Conservation (phyloP, 371 early-diverging fungal genomes). For the Mucor piriformis region DNA sequence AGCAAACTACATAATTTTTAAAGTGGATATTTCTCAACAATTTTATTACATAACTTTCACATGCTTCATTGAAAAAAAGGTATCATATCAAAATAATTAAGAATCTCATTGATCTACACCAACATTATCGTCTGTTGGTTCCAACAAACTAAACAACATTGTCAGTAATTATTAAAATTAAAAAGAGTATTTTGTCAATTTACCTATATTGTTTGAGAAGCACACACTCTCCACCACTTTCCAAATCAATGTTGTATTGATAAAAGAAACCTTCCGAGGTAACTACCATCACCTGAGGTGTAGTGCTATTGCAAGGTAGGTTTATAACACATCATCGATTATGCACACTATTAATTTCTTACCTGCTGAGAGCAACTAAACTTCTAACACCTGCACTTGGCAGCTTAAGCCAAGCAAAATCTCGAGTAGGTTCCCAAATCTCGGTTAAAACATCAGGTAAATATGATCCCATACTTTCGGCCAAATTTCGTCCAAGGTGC, state of each 20-base stretch:
- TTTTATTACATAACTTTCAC: background rate
- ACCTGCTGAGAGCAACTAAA: slow-evolving; percentile 81
- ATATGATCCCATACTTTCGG: slow-evolving; percentile 80
- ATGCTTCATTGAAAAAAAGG: background rate
- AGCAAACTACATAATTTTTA: too few relatives aligned
- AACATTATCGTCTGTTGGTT: slow-evolving; percentile 18
- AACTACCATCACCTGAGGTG: slow-evolving; percentile 88
- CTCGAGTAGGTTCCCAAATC: slow-evolving; percentile 93
- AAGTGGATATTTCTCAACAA: too few relatives aligned
- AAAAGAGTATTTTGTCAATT: background rate
- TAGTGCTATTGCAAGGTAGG: slow-evolving; percentile 43
- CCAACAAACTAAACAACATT: slow-evolving; percentile 11
- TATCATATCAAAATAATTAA: background rate
- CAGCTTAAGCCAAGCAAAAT: slow-evolving; percentile 91
- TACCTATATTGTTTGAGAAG: slow-evolving; percentile 73
- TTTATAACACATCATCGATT: background rate
- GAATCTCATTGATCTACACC: slow-evolving; percentile 8
- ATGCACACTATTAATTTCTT: slow-evolving; percentile 1
- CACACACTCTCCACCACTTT: slow-evolving; percentile 91
- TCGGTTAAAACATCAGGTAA: slow-evolving; percentile 88
- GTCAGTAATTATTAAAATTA: too few relatives aligned
- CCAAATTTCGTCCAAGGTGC: slow-evolving; percentile 63
- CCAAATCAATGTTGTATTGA: slow-evolving; percentile 87
- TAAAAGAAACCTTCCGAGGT: slow-evolving; percentile 92
- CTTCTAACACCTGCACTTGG: slow-evolving; percentile 83